Evolutionary conservation across 176 grass and related monocot genomes (phyloP), one percentile per base, ranked within the genome.

Genomic region (Ensete ventricosum): DNA sequence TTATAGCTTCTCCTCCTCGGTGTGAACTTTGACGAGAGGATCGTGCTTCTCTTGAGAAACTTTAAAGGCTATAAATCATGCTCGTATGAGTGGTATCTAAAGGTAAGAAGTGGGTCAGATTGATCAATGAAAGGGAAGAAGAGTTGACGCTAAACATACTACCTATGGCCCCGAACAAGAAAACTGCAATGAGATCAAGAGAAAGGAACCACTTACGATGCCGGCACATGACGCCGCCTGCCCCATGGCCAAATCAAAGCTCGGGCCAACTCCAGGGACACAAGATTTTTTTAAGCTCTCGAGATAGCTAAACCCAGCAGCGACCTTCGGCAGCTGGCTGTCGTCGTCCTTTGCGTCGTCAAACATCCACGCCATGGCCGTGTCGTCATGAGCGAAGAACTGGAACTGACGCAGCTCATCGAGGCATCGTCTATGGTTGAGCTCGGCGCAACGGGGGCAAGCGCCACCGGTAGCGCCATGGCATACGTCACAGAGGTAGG

Each of bases 361-460:
- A 65, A 89, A 83, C 54, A 89, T 48, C 87, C 87, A 89, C 20
- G 80, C 72, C 3, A 80, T 43, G 34, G 4, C 87, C 8, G 66
- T 80, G 54, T 76, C 76, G 52, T 82, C 86, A 59, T 80, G 71
- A 2, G 79, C 76, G 52, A 85, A 89, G 87, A 89, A 85, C 51
- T 85, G 87, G 27, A 89, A 82, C 72, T 89, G 80, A 1, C 82
- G 82, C 12, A 87, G 63, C 4, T 50, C 62, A 3, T 77, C 81
- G 21, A 55, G 57, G 50, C 62, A 76, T 76, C 2, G 74, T 19
- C 5, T 43, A 5, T 67, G 66, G 77, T 83, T 87, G 55, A 83
- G 81, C 60, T 78, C 85, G 54, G 73, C 73, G 27, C 73, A 74
- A 57, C 77, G 67, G 2, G 77, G 26, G 58, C 73, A 83, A 14